Evolutionary conservation across 2,329 filamentous ascomycete genomes (phyloP).

Genomic region (Drechmeria coniospora): DNA sequence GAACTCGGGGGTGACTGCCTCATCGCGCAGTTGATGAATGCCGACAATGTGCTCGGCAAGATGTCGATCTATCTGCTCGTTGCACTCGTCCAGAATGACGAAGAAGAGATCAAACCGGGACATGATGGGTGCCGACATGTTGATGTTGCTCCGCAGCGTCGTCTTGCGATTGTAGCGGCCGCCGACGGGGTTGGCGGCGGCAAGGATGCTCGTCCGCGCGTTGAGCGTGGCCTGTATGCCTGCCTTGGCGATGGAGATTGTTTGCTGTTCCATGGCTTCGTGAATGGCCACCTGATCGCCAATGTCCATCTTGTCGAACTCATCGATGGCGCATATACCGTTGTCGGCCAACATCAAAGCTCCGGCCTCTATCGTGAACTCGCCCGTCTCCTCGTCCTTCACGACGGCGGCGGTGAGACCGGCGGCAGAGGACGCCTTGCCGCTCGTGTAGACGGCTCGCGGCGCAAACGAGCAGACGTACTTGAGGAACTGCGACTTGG

Average conservation of each 20-base stretch:
- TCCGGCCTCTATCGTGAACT: slow-evolving; percentile 97
- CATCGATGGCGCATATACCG: slow-evolving; percentile 94
- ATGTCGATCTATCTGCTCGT: slow-evolving; percentile 78
- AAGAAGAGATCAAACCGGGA: slow-evolving; percentile 98
- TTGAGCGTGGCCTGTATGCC: slow-evolving; percentile 97
- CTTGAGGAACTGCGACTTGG: slow-evolving; percentile 95
- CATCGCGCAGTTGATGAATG: slow-evolving; percentile 84
- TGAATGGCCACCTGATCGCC: slow-evolving; percentile 95
- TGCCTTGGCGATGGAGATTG: slow-evolving; percentile 95
- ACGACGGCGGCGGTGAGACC: slow-evolving; percentile 94
- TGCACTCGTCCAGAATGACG: slow-evolving; percentile 91
- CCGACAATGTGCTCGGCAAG: slow-evolving; percentile 89
- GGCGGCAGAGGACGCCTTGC: slow-evolving; percentile 91
- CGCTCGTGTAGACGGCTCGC: slow-evolving; percentile 90
- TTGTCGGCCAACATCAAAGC: slow-evolving; percentile 96
- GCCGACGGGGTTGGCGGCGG: slow-evolving; percentile 88
- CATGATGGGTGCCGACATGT: slow-evolving; percentile 99
- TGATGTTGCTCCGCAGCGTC: slow-evolving; percentile 86
- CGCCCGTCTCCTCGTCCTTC: slow-evolving; percentile 95
- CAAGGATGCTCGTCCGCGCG: slow-evolving; percentile 85
- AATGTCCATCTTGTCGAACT: slow-evolving; percentile 99
- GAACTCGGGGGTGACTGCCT: slow-evolving; percentile 82
- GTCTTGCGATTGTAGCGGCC: slow-evolving; percentile 96
- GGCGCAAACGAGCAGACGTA: slow-evolving; percentile 97
- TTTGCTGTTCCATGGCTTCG: slow-evolving; percentile 99